Evolutionary conservation across 441 rosid species (phyloP).

Genomic region (Iberis amara): DNA sequence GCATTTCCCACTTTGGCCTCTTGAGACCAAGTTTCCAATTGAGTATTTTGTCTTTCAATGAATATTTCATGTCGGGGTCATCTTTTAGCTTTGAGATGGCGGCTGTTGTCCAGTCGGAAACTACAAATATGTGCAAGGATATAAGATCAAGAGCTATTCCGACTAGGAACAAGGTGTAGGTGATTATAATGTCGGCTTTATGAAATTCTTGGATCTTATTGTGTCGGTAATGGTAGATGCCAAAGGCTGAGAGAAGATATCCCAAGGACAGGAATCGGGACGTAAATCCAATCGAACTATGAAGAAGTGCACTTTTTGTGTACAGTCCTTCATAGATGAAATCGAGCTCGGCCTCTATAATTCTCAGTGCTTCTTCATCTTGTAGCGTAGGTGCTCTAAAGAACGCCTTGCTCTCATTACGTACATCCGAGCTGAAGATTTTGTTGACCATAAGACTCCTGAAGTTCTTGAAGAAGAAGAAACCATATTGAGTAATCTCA

Average conservation of each 20-base stretch:
- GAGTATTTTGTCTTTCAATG: neutral
- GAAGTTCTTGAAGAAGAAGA: slow-evolving; percentile 24
- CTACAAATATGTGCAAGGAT: slow-evolving; percentile 28
- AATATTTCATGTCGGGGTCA: no score
- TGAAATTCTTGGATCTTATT: slow-evolving; percentile 6
- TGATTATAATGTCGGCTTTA: slow-evolving; percentile 27
- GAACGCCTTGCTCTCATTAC: slow-evolving; percentile 26
- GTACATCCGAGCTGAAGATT: slow-evolving; percentile 23
- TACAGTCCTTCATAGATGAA: slow-evolving; percentile 36
- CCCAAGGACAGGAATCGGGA: slow-evolving; percentile 20
- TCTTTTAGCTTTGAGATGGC: neutral
- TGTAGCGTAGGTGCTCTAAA: slow-evolving; percentile 19
- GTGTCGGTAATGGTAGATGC: slow-evolving; percentile 19
- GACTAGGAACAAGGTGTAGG: slow-evolving; percentile 36
- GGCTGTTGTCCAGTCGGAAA: slow-evolving; percentile 42
- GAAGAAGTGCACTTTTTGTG: slow-evolving; percentile 22
- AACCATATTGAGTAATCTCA: slow-evolving; percentile 25
- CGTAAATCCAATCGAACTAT: slow-evolving; percentile 13
- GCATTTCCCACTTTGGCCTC: slow-evolving; percentile 23
- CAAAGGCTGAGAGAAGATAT: slow-evolving; percentile 22
- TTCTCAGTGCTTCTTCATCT: slow-evolving; percentile 26
- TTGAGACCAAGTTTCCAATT: slow-evolving; percentile 13
- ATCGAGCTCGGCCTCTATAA: slow-evolving; percentile 31
- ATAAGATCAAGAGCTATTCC: slow-evolving; percentile 33
- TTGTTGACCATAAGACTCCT: slow-evolving; percentile 31